These are phyloP conservation scores for Effrenium voratum DNA, from an alignment of 73 alveolate genomes.

Conservation along the genomic window DNA sequence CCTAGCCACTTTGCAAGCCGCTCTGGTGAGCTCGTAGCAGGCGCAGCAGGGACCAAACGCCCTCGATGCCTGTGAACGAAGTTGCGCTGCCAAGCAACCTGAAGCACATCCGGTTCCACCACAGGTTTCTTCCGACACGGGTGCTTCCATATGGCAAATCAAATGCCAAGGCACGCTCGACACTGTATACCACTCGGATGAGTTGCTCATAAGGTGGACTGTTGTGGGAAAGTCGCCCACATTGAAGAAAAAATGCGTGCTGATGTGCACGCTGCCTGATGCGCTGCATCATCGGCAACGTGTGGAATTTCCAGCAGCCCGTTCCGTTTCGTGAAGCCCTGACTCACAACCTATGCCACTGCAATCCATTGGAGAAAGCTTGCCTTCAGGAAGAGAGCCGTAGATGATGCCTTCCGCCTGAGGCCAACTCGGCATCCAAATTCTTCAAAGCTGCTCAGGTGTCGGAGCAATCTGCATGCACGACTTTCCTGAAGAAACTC, in stretches of 20 bases:
- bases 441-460: not conserved
- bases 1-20: slow-evolving; percentile 40
- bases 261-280: slow-evolving; percentile 78
- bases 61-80: slow-evolving; percentile 90
- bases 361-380: not conserved
- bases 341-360: not conserved
- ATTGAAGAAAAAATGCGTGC: slow-evolving; percentile 77
- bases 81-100: slow-evolving; percentile 89
- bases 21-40: slow-evolving; percentile 39
- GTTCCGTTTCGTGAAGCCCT: no score
- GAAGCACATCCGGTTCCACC: not conserved
- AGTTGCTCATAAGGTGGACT: slow-evolving; percentile 59
- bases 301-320: not conserved
- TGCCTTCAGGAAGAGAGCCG: slow-evolving; percentile 69
- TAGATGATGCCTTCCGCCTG: slow-evolving; percentile 76
- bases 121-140: not conserved
- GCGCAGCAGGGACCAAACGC: slow-evolving; percentile 64
- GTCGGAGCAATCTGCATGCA: no score
- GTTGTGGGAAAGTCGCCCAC: slow-evolving; percentile 65
- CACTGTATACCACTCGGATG: slow-evolving; percentile 86
- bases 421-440: not conserved
- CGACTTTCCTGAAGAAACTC: not conserved
- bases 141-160: not conserved
- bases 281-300: not conserved
- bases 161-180: slow-evolving; percentile 12